phyloP scores from a whole-genome alignment of 768 basidiomycete genomes.

The Rickenella mellea region DNA sequence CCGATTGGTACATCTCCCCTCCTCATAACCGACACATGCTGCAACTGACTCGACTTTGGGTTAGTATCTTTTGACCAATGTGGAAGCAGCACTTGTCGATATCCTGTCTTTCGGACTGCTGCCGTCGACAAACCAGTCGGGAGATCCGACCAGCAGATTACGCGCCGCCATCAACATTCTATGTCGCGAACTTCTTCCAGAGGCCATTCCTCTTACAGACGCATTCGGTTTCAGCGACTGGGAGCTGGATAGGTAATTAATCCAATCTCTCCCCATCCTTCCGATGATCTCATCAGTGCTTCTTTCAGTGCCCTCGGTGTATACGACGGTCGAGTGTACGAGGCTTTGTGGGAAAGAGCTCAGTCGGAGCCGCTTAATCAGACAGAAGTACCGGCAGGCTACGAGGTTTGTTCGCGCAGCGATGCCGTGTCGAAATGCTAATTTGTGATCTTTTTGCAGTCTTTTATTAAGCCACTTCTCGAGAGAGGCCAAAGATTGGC shows the following conservation, averaged over 20 bases:
- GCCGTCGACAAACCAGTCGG: constrained; percentile 16
- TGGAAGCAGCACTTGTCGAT: constrained; percentile 48
- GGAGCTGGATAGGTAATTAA: constrained; percentile 54
- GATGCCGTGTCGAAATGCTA: not conserved
- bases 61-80: constrained; percentile 52
- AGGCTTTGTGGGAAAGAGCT: constrained; percentile 52
- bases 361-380: constrained; percentile 53
- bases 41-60: not conserved
- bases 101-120: constrained; percentile 45
- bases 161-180: constrained; percentile 39
- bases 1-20: constrained; percentile 21
- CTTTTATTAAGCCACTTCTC: constrained; percentile 45
- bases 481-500: constrained; percentile 34
- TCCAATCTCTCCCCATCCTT: not conserved
- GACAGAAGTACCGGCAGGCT: constrained; percentile 40
- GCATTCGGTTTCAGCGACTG: constrained; percentile 70
- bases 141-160: constrained; percentile 37
- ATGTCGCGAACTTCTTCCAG: constrained; percentile 46
- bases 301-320: constrained; percentile 48
- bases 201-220: constrained; percentile 61
- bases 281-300: not conserved
- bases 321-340: constrained; percentile 55
- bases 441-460: constrained; percentile 12
- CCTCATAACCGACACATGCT: not conserved
- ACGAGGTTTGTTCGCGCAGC: constrained; percentile 31